Evolutionary conservation across 768 basidiomycete species (phyloP), one percentile per base, ranked within the genome.

Genomic region (Gautieria morchelliformis): DNA sequence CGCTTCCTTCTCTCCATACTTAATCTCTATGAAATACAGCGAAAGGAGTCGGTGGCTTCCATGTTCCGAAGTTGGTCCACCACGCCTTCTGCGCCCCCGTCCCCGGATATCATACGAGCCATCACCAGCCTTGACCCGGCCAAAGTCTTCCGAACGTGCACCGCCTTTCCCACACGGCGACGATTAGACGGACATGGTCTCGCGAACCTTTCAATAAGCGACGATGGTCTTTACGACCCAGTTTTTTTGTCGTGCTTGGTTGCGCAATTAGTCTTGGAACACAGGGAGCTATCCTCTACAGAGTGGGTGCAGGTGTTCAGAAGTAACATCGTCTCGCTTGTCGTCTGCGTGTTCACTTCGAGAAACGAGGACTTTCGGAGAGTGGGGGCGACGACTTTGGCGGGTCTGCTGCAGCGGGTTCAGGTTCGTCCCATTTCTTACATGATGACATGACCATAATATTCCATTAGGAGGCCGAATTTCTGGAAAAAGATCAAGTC

Each of bases 401-500:
- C 81, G 0, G 79, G 73, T 17, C 64, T 93, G 4, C 81, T 81
- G 73, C 75, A 75, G 32, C 69, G 70, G 39, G 67, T 96, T 20
- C 75, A 86, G 74, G 92, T 89, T 58, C 59, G 80, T 49, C 41
- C 9, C 27, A 32, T 47, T 15, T 52, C 37, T 12, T 33, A 1
- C 15, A 41, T 33, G 19, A 8, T 32, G 32, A 19, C 54, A 55
- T 10, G 9, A n/a, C 15, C 35, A 37, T 41, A n/a, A 32, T 37
- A 11, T 37, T 33, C 22, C 53, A 3, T 32, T 58, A 79, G 77
- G 62, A 65, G 32, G 83, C 82, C 0, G 82, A 86, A 52, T 77
- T 97, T 71, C 84, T 89, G 65, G 93, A 96, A 68, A 76, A 80
- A 58, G 73, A 82, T 0, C 87, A 93, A 62, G 80, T 90, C 0